phyloP scores from a whole-genome alignment of 192 early-diverging fungal species.

The Coemansia sp. region DNA sequence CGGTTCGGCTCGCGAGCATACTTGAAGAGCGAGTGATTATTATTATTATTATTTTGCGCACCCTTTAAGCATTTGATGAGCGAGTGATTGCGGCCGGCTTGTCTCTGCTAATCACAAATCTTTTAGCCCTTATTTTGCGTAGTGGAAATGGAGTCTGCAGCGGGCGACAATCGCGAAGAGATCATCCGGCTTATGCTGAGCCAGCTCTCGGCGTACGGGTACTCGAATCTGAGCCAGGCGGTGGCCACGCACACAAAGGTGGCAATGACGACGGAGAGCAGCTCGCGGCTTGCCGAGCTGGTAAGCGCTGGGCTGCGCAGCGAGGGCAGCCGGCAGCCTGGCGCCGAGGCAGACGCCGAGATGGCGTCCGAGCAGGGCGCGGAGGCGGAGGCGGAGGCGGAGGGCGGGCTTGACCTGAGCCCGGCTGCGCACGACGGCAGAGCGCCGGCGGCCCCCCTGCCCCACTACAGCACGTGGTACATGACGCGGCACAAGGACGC shows the following conservation, averaged over 20 bases:
- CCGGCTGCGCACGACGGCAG: slow-evolving; percentile 5
- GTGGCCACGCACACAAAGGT: slow-evolving; percentile 70
- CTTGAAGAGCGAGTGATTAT: too few relatives aligned
- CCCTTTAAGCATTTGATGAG: too few relatives aligned
- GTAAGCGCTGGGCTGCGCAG: slow-evolving; percentile 64
- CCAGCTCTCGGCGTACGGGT: slow-evolving; percentile 62
- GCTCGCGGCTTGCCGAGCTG: slow-evolving; percentile 63
- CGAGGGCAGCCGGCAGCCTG: slow-evolving; percentile 33
- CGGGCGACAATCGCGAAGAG: slow-evolving; percentile 24
- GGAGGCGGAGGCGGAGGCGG: slow-evolving; percentile 30
- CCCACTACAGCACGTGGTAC: slow-evolving; percentile 69
- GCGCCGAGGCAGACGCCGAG: slow-evolving; percentile 24
- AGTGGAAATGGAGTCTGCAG: slow-evolving; percentile 10
- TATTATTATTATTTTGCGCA: too few relatives aligned
- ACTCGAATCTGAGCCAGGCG: slow-evolving; percentile 58
- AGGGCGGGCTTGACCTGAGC: slow-evolving; percentile 23
- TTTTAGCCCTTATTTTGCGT: neutral
- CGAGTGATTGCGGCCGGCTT: too few relatives aligned
- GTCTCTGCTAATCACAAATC: too few relatives aligned
- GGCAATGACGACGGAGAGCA: slow-evolving; percentile 62
- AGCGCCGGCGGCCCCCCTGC: slow-evolving; percentile 16
- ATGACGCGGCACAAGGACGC: slow-evolving; percentile 78
- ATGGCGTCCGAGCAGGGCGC: neutral
- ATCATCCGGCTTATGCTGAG: slow-evolving; percentile 44
- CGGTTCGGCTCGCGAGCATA: neutral